A percentile compares a stretch with the other conserved stretches of the same genome.
Conservation (phyloP, 192 early-diverging fungal species). For the Allomyces arbusculus region DNA sequence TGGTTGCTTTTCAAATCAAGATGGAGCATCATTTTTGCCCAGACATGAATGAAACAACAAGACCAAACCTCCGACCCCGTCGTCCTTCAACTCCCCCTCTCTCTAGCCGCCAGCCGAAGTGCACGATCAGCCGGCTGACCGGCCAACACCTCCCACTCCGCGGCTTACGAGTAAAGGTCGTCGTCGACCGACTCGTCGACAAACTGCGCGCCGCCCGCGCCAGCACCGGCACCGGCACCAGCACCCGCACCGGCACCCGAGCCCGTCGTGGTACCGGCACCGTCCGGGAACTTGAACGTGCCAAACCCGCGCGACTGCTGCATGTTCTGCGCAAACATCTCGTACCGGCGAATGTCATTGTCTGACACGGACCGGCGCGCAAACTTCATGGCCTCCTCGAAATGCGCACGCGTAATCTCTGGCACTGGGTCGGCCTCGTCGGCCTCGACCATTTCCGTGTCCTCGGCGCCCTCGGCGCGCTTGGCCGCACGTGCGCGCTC, state of each 20-base stretch:
- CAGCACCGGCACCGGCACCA: neutral
- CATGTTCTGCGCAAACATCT: conserved; percentile 98
- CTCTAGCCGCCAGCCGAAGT: too few species aligned
- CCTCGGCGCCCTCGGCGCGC: conserved; percentile 20
- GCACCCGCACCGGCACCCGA: neutral
- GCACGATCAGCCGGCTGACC: too few species aligned
- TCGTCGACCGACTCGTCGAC: conserved; percentile 18
- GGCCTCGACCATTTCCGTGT: conserved; percentile 40
- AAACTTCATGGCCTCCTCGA: conserved; percentile 97
- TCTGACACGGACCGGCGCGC: conserved; percentile 89
- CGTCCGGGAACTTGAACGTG: conserved; percentile 86
- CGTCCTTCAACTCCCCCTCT: too few species aligned
- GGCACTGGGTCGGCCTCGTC: conserved; percentile 67
- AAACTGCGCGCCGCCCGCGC: conserved; percentile 12
- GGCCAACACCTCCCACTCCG: too few species aligned
- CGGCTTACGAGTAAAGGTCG: conserved; percentile 23
- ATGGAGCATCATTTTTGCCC: too few species aligned
- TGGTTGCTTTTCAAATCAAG: too few species aligned
- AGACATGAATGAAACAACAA: too few species aligned
- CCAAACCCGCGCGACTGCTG: conserved; percentile 90
- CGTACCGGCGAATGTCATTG: conserved; percentile 93
- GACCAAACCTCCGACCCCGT: too few species aligned
- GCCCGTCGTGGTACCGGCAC: neutral
- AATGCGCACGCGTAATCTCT: conserved; percentile 82
- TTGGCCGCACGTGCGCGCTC: conserved; percentile 26